Conservation (phyloP, 2,329 filamentous ascomycete species). For the Ophiostoma sp. region DNA sequence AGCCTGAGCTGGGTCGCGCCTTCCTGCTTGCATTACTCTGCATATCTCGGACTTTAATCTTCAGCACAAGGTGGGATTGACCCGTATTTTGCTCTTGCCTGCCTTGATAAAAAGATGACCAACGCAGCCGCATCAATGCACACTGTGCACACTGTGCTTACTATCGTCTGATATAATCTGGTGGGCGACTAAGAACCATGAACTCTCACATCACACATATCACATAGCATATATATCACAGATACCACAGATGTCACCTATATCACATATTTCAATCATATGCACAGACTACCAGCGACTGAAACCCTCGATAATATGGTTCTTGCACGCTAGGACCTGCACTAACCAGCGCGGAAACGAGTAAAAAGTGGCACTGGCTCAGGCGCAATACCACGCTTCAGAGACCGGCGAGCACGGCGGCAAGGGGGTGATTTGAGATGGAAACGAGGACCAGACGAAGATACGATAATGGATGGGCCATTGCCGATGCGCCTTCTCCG, state of each 20-base stretch:
- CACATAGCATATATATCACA: background rate
- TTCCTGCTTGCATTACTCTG: constrained; percentile 6
- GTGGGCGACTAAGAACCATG: too few species aligned
- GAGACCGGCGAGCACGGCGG: background rate
- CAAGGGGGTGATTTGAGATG: constrained; percentile 11
- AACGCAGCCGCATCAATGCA: background rate
- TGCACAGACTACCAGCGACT: constrained; percentile 13
- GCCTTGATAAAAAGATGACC: background rate
- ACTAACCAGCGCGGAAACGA: constrained; percentile 5
- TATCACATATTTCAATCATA: background rate
- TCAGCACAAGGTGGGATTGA: background rate
- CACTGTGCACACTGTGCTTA: background rate
- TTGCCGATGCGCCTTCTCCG: background rate
- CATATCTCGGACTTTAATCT: background rate
- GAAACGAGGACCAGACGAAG: constrained; percentile 1
- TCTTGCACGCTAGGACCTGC: constrained; percentile 12
- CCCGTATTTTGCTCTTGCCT: background rate
- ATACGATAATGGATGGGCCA: constrained; percentile 2
- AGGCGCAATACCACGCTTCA: background rate
- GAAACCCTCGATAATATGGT: constrained; percentile 12
- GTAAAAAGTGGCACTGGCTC: background rate
- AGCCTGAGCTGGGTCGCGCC: background rate
- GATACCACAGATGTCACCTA: background rate
- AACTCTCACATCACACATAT: background rate
- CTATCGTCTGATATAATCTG: background rate